Evolutionary conservation across 768 basidiomycete species (phyloP).

Genomic region (Lentinula lateritia): DNA sequence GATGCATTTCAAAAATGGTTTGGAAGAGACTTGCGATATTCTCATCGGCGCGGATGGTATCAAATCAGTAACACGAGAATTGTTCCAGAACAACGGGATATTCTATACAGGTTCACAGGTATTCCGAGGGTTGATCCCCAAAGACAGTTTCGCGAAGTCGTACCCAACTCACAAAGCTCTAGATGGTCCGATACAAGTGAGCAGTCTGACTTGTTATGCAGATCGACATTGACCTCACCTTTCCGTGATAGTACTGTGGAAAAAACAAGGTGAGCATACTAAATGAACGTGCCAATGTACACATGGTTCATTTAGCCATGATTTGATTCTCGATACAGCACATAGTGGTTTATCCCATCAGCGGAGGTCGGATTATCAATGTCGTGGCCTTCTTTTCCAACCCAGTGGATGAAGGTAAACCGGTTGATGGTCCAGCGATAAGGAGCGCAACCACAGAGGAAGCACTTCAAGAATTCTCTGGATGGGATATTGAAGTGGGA

Average conservation of each 20-base stretch:
- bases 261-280: conserved; percentile 7
- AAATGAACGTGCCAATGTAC: not conserved
- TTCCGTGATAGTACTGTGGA: conserved; percentile 17
- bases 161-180: conserved; percentile 26
- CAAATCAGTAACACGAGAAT: conserved; percentile 15
- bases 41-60: conserved; percentile 38
- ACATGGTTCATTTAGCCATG: not conserved
- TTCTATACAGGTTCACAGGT: conserved; percentile 32
- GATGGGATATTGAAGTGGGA: conserved; percentile 44
- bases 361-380: conserved; percentile 43
- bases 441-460: conserved; percentile 30
- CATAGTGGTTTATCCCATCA: conserved; percentile 45
- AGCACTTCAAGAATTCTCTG: conserved; percentile 26
- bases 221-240: not conserved
- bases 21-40: conserved; percentile 24
- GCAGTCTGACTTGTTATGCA: not conserved
- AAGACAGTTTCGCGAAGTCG: conserved; percentile 16
- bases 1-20: conserved; percentile 20
- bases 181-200: conserved; percentile 19
- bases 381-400: conserved; percentile 35
- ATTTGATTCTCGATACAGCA: conserved; percentile 25
- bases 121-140: conserved; percentile 31
- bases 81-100: conserved; percentile 21
- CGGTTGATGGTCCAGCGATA: conserved; percentile 24
- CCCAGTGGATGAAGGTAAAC: conserved; percentile 29